phyloP scores from a whole-genome alignment of 108 stramenopile genomes.

The Thalassiosira profunda region DNA sequence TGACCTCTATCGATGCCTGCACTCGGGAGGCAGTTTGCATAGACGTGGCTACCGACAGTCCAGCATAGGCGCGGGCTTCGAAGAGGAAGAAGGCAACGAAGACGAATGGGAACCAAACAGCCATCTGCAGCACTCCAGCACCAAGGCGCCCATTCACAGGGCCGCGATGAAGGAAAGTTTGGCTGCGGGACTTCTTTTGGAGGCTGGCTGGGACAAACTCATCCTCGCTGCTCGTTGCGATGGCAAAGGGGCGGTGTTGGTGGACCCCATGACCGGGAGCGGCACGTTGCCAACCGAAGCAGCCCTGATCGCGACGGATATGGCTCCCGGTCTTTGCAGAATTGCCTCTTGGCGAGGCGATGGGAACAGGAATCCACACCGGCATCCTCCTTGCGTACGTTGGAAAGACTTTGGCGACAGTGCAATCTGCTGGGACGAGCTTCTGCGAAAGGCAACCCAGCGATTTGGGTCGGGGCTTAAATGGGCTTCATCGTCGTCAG shows the following conservation, averaged over 20 bases:
- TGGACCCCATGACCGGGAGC: conserved; percentile 90
- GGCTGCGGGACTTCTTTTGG: conserved; percentile 75
- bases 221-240: conserved; percentile 41
- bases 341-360: conserved; percentile 52
- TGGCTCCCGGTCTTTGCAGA: conserved; percentile 79
- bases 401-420: conserved; percentile 62
- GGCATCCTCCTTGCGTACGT: conserved; percentile 64
- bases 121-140: neutral
- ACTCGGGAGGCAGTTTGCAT: conserved; percentile 73
- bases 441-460: conserved; percentile 67
- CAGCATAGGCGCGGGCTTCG: neutral
- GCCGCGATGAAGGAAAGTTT: conserved; percentile 89
- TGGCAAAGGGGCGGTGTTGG: conserved; percentile 33
- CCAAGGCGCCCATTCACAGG: conserved; percentile 56
- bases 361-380: conserved; percentile 40
- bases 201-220: conserved; percentile 70
- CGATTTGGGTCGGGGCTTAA: conserved; percentile 61
- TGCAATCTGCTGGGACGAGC: conserved; percentile 62
- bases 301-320: conserved; percentile 74
- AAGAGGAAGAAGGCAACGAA: neutral
- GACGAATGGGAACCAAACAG: neutral
- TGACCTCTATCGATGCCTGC: conserved; percentile 71
- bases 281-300: conserved; percentile 80
- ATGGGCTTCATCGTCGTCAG: conserved; percentile 37
- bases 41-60: conserved; percentile 65